These are phyloP conservation scores for Xylaria cubensis DNA, from an alignment of 495 filamentous ascomycete genomes.

Conservation along the genomic window DNA sequence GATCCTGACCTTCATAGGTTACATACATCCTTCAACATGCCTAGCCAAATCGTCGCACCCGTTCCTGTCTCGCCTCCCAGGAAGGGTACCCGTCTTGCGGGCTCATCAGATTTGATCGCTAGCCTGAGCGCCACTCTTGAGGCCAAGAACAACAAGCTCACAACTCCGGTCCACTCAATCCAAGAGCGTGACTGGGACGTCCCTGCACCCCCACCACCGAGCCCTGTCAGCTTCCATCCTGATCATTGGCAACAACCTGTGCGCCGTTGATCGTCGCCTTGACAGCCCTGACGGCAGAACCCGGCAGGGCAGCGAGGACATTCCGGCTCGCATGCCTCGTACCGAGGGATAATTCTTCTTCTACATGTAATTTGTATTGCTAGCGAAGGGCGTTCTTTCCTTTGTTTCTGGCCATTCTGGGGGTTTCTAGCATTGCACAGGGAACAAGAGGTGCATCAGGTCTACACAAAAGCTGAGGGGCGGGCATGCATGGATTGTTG, in stretches of 20 bases:
- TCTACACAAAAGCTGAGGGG: constrained; percentile 43
- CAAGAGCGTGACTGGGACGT: constrained; percentile 58
- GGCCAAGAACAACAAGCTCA: constrained; percentile 44
- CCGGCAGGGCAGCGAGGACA: neutral
- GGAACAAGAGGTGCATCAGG: constrained; percentile 36
- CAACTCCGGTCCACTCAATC: constrained; percentile 51
- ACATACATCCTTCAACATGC: constrained; percentile 45
- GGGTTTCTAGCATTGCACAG: constrained; percentile 40
- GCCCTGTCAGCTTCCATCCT: constrained; percentile 54
- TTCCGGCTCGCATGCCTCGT: neutral
- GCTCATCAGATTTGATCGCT: constrained; percentile 55
- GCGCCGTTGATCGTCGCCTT: constrained; percentile 32
- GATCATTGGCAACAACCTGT: constrained; percentile 50
- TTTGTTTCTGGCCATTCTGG: constrained; percentile 31
- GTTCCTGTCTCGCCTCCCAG: constrained; percentile 51
- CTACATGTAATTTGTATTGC: constrained; percentile 37
- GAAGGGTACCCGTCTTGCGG: constrained; percentile 44
- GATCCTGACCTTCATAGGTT: neutral
- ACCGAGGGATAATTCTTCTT: constrained; percentile 21
- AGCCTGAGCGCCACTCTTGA: constrained; percentile 53
- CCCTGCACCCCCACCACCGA: constrained; percentile 57
- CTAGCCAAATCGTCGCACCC: constrained; percentile 52
- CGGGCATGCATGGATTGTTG: constrained; percentile 33
- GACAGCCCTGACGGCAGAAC: neutral
- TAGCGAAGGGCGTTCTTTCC: constrained; percentile 33